A percentile compares a stretch with the other conserved stretches of the same genome.
Evolutionary conservation across 768 basidiomycete genomes (phyloP).

Genomic region (Xanthoconium stramineum): DNA sequence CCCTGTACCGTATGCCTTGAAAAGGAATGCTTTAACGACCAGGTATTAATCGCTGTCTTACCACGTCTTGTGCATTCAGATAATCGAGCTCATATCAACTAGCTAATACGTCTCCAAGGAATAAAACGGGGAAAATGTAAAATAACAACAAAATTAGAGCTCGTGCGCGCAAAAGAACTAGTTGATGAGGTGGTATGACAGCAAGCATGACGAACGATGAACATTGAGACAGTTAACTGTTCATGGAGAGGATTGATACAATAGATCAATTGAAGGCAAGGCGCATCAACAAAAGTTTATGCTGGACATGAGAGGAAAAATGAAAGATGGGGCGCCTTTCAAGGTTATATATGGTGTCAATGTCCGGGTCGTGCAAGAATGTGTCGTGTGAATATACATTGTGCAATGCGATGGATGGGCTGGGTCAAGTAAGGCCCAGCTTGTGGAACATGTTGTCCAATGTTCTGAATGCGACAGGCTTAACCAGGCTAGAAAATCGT

Average conservation of each 20-base stretch:
- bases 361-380: slow-evolving; percentile 11
- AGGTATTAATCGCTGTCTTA: background rate
- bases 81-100: background rate
- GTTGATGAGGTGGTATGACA: slow-evolving; percentile 1
- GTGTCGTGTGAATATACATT: slow-evolving; percentile 5
- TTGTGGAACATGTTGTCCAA: slow-evolving; percentile 80
- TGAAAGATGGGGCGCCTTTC: background rate
- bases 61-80: background rate
- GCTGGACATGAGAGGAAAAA: background rate
- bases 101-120: slow-evolving; percentile 14
- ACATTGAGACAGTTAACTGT: slow-evolving; percentile 1
- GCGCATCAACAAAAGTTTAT: background rate
- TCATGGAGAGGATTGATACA: slow-evolving; percentile 7
- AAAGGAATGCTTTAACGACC: background rate
- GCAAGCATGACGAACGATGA: background rate
- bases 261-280: slow-evolving; percentile 5
- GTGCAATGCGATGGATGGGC: slow-evolving; percentile 8
- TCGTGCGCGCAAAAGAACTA: background rate
- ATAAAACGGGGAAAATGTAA: background rate
- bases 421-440: slow-evolving; percentile 49
- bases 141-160: slow-evolving; percentile 1
- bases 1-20: too few species aligned
- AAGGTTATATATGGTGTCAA: slow-evolving; percentile 5
- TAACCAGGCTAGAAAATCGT: slow-evolving; percentile 64
- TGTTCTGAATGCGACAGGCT: slow-evolving; percentile 93